Evolutionary conservation across 164 flowering plant genomes (phyloP), one percentile per base, ranked within the genome.

Genomic region (Protea cynaroides): DNA sequence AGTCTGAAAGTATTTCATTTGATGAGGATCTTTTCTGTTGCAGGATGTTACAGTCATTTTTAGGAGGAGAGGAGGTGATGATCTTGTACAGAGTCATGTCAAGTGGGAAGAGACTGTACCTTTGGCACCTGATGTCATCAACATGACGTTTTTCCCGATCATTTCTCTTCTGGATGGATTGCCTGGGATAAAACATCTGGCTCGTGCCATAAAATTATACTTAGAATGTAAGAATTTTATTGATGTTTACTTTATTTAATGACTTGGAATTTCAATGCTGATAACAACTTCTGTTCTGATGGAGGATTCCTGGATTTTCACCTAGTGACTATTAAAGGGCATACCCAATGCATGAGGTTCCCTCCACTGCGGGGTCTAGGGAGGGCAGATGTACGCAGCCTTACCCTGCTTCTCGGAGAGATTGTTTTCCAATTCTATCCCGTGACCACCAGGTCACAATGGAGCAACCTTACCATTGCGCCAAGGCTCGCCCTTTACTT

Each of bases 1-100:
- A 54, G 23, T 51, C 12, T 17, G 14, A 17, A 37, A 13, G 23
- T 55, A 10, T 22, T 38, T 40, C 29, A 1, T 60, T 38, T 29
- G 63, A 19, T 68, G 15, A 57, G 46, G 17, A 40, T 52, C 56
- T 29, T 55, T 37, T 61, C 44, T 67, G 37, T 65, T 86, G 81
- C 87, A 94, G 99, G 99, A 91, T 89, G 90, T 91, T 66, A 94
- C 99, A 19, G 96, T 91, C 14, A 91, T 94, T 75, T 91, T 94
- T 65, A 79, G 99, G 75, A 86, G 99, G 75, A 82, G 99, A 82
- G 99, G 99, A 38, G 99, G 99, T 19, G 96, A 94, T 65, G 99
- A 94, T 75, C 91, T 94, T 57, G 96, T 86, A 69, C 99, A 91
- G 71, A 89, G 86, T 76, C 89, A 86, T 74, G 79, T 77, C 46